Evolutionary conservation across 345 rosid genomes (phyloP).

Genomic region (Aquilaria malaccensis): DNA sequence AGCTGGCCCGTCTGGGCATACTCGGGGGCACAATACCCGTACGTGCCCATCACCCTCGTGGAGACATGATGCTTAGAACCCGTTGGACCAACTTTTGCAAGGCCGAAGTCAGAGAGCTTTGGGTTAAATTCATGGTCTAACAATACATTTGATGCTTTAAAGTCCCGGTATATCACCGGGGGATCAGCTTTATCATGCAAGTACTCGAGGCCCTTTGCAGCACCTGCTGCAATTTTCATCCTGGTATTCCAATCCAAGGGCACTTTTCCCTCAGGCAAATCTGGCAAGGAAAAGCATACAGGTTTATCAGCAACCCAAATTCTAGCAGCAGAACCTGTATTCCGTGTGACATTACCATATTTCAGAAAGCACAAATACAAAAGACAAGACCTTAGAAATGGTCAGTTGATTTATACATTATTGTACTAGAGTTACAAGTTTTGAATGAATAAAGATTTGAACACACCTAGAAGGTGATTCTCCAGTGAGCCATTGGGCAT

Average conservation of each 20-base stretch:
- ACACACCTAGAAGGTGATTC: conserved; percentile 70
- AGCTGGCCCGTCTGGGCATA: conserved; percentile 66
- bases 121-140: conserved; percentile 55
- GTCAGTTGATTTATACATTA: background rate
- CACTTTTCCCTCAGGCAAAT: conserved; percentile 25
- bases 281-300: conserved; percentile 20
- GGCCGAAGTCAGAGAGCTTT: conserved; percentile 78
- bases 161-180: conserved; percentile 74
- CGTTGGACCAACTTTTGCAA: conserved; percentile 78
- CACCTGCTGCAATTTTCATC: conserved; percentile 69
- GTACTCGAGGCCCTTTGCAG: conserved; percentile 78
- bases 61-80: conserved; percentile 66
- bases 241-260: conserved; percentile 71
- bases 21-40: conserved; percentile 79
- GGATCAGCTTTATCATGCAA: conserved; percentile 69
- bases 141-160: conserved; percentile 71
- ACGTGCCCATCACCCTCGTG: conserved; percentile 88
- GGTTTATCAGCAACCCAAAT: conserved; percentile 1
- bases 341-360: background rate
- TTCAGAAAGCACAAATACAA: background rate
- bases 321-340: too few relatives aligned
- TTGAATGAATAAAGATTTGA: background rate
- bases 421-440: background rate
- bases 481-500: conserved; percentile 72
- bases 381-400: background rate